A percentile compares a stretch with the other conserved stretches of the same genome.
Evolutionary conservation across 75 land plant species (phyloP).

Genomic region (Larix kaempferi): DNA sequence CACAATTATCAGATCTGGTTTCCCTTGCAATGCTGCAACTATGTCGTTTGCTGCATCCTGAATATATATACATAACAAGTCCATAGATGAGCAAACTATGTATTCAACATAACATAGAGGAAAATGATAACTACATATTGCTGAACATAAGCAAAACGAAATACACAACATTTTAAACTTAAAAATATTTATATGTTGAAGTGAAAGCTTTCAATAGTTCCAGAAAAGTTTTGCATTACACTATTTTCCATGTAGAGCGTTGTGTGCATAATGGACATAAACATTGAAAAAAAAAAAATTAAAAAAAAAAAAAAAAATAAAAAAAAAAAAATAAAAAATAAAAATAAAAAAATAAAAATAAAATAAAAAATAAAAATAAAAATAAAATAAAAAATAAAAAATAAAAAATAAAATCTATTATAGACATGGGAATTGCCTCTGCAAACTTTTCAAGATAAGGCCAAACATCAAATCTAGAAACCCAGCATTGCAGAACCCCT

Average conservation of each 20-base stretch:
- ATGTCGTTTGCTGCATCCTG: slow-evolving; percentile 63
- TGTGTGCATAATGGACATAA: not conserved
- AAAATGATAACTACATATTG: not conserved
- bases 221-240: not conserved
- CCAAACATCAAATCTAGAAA: slow-evolving; percentile 65
- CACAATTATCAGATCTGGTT: slow-evolving; percentile 63
- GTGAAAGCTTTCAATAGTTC: not conserved
- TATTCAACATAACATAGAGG: not conserved
- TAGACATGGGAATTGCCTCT: not conserved
- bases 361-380: too few relatives aligned
- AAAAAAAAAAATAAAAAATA: too few relatives aligned
- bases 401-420: too few relatives aligned
- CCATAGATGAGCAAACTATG: not conserved
- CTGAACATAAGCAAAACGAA: not conserved
- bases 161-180: too few relatives aligned
- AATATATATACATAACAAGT: not conserved
- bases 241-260: not conserved
- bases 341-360: too few relatives aligned
- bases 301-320: too few relatives aligned
- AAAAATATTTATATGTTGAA: not conserved
- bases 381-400: too few relatives aligned
- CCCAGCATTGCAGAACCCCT: slow-evolving; percentile 59
- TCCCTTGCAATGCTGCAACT: slow-evolving; percentile 40
- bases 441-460: slow-evolving; percentile 7
- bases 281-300: too few relatives aligned